Evolutionary conservation across 176 grass and related monocot species (phyloP), one percentile per base, ranked within the genome.

Genomic region (Cocos nucifera): DNA sequence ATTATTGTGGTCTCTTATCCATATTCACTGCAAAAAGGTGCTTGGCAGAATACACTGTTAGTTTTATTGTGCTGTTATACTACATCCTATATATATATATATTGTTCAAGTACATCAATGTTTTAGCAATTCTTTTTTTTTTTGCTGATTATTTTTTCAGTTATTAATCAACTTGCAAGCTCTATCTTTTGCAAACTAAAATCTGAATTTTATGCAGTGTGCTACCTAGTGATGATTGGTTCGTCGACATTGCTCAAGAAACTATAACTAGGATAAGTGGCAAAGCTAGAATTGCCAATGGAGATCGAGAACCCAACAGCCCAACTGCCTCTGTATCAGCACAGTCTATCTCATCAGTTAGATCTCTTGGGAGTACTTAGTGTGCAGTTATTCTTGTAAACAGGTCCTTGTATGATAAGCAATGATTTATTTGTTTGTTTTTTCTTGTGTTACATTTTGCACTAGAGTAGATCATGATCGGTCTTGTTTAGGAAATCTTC

Each of bases 301-400:
- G 86, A 49, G 91, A 96, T 27, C 68, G 91, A 61, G 86, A 96
- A 39, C 54, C 71, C 17, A 82, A 80, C 80, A 96, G 91, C 65
- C 91, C 86, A 15, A 96, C 86, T 35, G 86, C 91, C 55, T 96
- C 86, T 17, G 75, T 96, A 35, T 96, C 91, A 30, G 91, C 91
- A 3, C 80, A 90, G 16, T 96, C 91, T 4, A 87, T 96, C 24
- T 89, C 90, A 4, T 95, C 90, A 4, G 75, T 89, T 69, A 84
- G 70, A 82, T 87, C 81, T 29, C 75, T 81, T 39, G 77, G 83
- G n/a, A 87, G 82, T 65, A 77, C 81, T 57, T 76, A 75, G 73
- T 82, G 26, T 81, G 51, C 77, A 73, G 49, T 17, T 72, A 44
- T 54, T 61, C n/a, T 51, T 53, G 63, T 52, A 27, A 30, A 15